These are phyloP conservation scores for Tuber brumale DNA, from an alignment of 495 filamentous ascomycete species.

Conservation along the genomic window DNA sequence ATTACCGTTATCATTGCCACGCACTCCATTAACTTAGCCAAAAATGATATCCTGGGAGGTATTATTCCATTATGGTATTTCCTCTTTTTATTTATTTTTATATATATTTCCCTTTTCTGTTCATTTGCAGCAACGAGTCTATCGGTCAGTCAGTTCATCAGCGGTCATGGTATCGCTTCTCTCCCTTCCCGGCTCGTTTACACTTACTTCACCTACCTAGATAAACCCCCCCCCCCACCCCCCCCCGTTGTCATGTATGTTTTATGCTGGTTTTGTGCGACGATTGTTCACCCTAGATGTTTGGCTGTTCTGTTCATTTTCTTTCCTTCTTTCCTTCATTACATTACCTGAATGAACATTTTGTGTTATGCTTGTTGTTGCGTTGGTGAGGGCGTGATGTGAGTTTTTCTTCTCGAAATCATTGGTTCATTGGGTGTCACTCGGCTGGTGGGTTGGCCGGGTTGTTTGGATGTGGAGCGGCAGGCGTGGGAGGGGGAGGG, in stretches of 20 bases:
- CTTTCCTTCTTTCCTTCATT: background rate
- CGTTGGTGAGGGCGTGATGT: background rate
- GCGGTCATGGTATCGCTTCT: background rate
- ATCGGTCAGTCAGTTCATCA: background rate
- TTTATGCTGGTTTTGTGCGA: background rate
- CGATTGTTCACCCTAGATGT: background rate
- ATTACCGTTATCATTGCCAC: background rate
- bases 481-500: no score
- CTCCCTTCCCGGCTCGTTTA: background rate
- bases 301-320: background rate
- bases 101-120: background rate
- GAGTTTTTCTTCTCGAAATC: background rate
- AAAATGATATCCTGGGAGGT: conserved; percentile 3
- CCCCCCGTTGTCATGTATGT: background rate
- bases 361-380: background rate
- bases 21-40: background rate
- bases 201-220: background rate
- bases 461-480: background rate
- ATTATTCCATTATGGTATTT: background rate
- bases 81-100: background rate
- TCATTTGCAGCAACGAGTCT: background rate
- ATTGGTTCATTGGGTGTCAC: background rate
- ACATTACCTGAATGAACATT: background rate
- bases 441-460: background rate
- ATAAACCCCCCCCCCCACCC: background rate